Base-by-base conservation (phyloP, 495 filamentous ascomycete species). In the Penicillium desertorum region DNA sequence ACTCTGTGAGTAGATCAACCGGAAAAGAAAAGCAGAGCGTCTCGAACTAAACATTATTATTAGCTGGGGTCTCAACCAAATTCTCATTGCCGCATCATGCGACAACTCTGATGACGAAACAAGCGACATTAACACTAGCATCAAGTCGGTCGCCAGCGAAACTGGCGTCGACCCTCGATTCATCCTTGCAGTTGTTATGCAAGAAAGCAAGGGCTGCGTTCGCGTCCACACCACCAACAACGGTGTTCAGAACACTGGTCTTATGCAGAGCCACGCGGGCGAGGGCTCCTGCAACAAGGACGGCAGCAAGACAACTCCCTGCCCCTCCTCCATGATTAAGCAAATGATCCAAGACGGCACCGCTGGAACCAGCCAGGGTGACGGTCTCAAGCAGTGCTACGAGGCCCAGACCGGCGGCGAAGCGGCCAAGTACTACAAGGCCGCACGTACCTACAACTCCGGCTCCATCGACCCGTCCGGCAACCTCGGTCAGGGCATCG, bases 131-230 rank as follows among this genome's bases (percentile, higher is more conserved):
- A 66, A 71, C 37, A 57, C 58, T 41, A 69, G 66, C 34, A 82
- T 82, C 54, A 22, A 71, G 27, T 47, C 58, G 14, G 70, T 82
- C 12, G 66, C 80, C 12, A 23, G 30, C 3, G 59, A 60, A 12
- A 62, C 42, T 5, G 70, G 76, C 16, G 63, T 85, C 20, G 78
- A 83, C 56, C 71, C 81, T 22, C 83, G 84, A 46, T 85, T 81
- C 66, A 80, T 87, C 58, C 64, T 87, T 55, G 77, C 79, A 2
- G 70, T 83, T 51, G 62, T 85, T 36, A 79, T 86, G 72, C 83
- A 86, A 66, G 83, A 86, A 61, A 77, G 72, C 69, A 77, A 77
- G 56, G 83, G 83, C 57, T 85, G 82, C 65, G 82, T 81, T 27
- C 76, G 80, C 42, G 78, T 71, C n/a, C 71, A 69, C 1, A 78